Conservation (phyloP, 805 yeast species). For the Citeromyces matritensis region DNA sequence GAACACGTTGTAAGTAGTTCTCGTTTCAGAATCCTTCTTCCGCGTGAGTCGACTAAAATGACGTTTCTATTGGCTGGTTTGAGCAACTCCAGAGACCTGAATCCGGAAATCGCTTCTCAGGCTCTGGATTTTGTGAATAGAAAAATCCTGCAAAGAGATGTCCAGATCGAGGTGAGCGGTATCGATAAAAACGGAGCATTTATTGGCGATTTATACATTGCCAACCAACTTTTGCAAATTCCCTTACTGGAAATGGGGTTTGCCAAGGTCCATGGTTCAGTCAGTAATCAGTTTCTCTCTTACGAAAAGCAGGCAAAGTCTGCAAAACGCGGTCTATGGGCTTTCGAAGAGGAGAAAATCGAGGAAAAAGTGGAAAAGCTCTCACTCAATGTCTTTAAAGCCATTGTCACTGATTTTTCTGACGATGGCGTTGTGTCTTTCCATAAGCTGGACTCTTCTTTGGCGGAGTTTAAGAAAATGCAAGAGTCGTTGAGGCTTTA, state of each 20-base stretch:
- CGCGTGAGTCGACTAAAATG: conserved; percentile 57
- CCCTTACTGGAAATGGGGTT: conserved; percentile 46
- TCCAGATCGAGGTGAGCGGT: conserved; percentile 51
- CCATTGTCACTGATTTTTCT: conserved; percentile 34
- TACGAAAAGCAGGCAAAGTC: conserved; percentile 51
- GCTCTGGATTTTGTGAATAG: conserved; percentile 40
- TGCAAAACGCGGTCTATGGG: conserved; percentile 53
- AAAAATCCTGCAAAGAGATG: conserved; percentile 56
- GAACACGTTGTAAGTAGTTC: conserved; percentile 60
- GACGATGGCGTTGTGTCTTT: conserved; percentile 26
- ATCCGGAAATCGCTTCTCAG: conserved; percentile 20
- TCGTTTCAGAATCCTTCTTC: conserved; percentile 49
- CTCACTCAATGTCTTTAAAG: conserved; percentile 21
- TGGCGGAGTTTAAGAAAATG: conserved; percentile 23
- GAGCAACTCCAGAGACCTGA: conserved; percentile 20
- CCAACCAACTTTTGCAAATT: conserved; percentile 44
- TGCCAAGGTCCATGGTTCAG: conserved; percentile 48
- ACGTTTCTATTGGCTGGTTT: conserved; percentile 70
- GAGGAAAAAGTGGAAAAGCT: conserved; percentile 8
- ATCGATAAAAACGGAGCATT: conserved; percentile 73
- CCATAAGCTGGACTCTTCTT: conserved; percentile 24
- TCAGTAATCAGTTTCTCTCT: conserved; percentile 39
- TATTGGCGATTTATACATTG: conserved; percentile 51
- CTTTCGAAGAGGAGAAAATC: conserved; percentile 14
- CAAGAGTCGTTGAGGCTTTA: conserved; percentile 31